Evolutionary conservation across 1,284 basidiomycete species (phyloP), one percentile per base, ranked within the genome.

Genomic region (Trichosporon ovoides): DNA sequence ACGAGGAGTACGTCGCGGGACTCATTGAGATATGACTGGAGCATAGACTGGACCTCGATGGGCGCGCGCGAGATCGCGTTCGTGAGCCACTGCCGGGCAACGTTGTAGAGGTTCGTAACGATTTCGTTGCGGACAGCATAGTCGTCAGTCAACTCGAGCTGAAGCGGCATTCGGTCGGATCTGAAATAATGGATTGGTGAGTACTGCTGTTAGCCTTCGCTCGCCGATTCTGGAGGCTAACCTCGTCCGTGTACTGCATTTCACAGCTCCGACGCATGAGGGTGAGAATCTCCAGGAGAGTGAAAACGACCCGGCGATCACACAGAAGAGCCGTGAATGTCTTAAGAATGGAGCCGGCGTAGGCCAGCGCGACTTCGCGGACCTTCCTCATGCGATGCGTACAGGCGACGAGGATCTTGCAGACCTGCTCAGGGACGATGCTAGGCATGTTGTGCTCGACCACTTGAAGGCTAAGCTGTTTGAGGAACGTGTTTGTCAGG

Each of bases 281-380:
- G 0, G 95, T 97, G 59, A 98, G 81, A 43, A 92, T 87, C 73
- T 98, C 96, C 43, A 98, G 81, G 59, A 98, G 87, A 28, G 89
- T 85, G 65, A 87, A 90, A 7, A 98, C 89, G 35, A 98, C 82
- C 13, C 87, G 83, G 12, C 87, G 83, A 71, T 95, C 88, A 76
- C 94, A 98, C 83, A 98, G 87, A 60, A 98, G 79, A 9, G 91
- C 92, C 0, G 96, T 94, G 77, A 97, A 96, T 1, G 89, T 90
- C n/a, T 86, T 87, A 64, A 98, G 85, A 48, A 98, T 80, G 38
- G 86, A 84, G 75, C 93, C 85, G 24, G 96, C 81, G 70, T 90
- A 96, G 73, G 83, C 85, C 55, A 87, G 83, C 0, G 95, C 90
- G 20, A 91, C 82, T 37, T 88, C 86, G 38, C 95, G 84, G 55